These are phyloP conservation scores for Cytidiella melzeri DNA, from an alignment of 768 basidiomycete species.

Conservation along the genomic window DNA sequence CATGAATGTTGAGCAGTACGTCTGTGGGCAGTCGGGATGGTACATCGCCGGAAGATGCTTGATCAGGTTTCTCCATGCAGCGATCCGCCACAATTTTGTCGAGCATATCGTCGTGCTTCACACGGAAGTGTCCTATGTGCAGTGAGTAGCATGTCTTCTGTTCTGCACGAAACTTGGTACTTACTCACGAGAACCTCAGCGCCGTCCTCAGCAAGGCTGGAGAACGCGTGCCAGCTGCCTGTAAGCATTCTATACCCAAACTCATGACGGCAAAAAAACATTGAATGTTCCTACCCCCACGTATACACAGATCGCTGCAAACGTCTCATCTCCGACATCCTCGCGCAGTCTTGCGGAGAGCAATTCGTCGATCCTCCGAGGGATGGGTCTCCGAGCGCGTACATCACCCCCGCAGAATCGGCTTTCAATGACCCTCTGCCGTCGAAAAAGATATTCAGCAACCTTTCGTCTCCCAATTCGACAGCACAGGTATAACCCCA, in stretches of 20 bases:
- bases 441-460: no score
- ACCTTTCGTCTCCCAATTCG: no score
- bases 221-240: conserved; percentile 32
- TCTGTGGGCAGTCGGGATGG: conserved; percentile 34
- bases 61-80: conserved; percentile 58
- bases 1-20: neutral
- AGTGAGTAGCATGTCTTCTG: conserved; percentile 39
- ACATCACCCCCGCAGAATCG: neutral
- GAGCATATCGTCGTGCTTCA: conserved; percentile 54
- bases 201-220: conserved; percentile 57
- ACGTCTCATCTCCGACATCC: conserved; percentile 45
- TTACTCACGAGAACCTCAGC: no score
- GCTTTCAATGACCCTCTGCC: neutral
- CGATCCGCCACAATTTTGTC: conserved; percentile 47
- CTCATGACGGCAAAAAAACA: conserved; percentile 18
- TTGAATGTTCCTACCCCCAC: neutral
- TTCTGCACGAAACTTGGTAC: no score
- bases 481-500: no score
- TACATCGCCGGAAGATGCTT: conserved; percentile 63
- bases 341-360: conserved; percentile 19
- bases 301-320: conserved; percentile 38
- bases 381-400: conserved; percentile 1
- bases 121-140: conserved; percentile 62
- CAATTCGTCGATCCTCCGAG: conserved; percentile 10
- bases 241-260: conserved; percentile 45